Evolutionary conservation across 2,329 filamentous ascomycete species (phyloP).

Genomic region (Nigrograna mackinnonii): DNA sequence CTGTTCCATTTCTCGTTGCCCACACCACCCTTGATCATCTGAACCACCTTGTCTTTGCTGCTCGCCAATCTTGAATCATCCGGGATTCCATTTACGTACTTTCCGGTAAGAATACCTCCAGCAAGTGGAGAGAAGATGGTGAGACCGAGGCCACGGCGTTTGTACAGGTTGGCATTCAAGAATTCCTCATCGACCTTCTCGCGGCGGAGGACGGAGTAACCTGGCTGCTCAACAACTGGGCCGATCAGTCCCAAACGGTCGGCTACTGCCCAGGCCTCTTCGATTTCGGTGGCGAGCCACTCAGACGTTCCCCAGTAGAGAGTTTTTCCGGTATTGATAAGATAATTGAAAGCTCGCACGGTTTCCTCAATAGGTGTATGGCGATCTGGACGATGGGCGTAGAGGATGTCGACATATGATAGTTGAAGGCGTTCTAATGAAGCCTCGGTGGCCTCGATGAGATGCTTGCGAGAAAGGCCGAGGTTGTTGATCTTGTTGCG

Average conservation of each 20-base stretch:
- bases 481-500: conserved; percentile 68
- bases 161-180: conserved; percentile 55
- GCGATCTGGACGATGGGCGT: conserved; percentile 70
- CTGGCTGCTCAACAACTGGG: conserved; percentile 56
- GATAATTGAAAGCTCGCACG: conserved; percentile 71
- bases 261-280: conserved; percentile 60
- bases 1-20: conserved; percentile 57
- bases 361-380: conserved; percentile 72
- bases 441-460: conserved; percentile 67
- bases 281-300: conserved; percentile 63
- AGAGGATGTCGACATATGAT: conserved; percentile 69
- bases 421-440: conserved; percentile 62
- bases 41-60: conserved; percentile 60
- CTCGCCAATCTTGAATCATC: conserved; percentile 61
- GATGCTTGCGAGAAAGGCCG: conserved; percentile 70
- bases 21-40: conserved; percentile 40
- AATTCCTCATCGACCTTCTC: conserved; percentile 64
- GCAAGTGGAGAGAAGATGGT: conserved; percentile 60
- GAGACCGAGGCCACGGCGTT: conserved; percentile 58
- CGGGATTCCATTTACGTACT: conserved; percentile 65
- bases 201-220: conserved; percentile 62
- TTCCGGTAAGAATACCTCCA: conserved; percentile 62
- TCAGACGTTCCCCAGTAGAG: conserved; percentile 69
- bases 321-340: conserved; percentile 69
- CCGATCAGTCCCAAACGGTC: conserved; percentile 64